Evolutionary conservation across 1,284 basidiomycete species (phyloP).

Genomic region (Puccinia triticina): DNA sequence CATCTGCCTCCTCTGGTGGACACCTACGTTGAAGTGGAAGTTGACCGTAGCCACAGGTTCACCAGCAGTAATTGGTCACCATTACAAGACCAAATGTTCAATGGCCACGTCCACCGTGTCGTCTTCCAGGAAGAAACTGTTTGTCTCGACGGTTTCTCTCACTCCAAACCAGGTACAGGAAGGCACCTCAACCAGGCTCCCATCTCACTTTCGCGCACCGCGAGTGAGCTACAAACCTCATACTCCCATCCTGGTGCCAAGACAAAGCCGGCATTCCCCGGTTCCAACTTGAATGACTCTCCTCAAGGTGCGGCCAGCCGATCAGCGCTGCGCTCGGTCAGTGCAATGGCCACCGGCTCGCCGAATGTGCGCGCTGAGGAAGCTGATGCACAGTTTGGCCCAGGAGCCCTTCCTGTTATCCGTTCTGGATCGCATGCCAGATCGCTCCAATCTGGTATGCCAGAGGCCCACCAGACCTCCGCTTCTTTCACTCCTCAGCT

Average conservation of each 20-base stretch:
- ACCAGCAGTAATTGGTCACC: conserved; percentile 76
- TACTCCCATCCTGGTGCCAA: conserved; percentile 3
- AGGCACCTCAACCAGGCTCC: conserved; percentile 60
- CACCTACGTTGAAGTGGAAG: conserved; percentile 89
- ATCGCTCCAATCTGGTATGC: conserved; percentile 51
- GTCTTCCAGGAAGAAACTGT: conserved; percentile 87
- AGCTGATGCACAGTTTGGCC: conserved; percentile 5
- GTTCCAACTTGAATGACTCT: conserved; percentile 48
- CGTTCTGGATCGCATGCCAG: conserved; percentile 25
- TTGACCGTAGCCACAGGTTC: conserved; percentile 75
- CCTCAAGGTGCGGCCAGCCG: conserved; percentile 57
- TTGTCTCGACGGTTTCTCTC: conserved; percentile 79
- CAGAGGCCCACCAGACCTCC: neutral
- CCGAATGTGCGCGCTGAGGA: conserved; percentile 28
- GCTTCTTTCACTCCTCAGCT: conserved; percentile 16
- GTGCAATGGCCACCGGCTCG: conserved; percentile 53
- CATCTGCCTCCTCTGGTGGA: conserved; percentile 72
- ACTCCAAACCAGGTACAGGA: conserved; percentile 79
- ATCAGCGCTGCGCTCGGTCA: conserved; percentile 36
- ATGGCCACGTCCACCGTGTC: conserved; percentile 84
- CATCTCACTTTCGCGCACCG: neutral
- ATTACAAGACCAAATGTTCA: conserved; percentile 66
- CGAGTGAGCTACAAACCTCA: conserved; percentile 3
- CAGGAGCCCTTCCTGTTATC: conserved; percentile 4
- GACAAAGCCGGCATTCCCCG: conserved; percentile 53